Evolutionary conservation across 495 filamentous ascomycete species (phyloP).

Genomic region (Talaromyces thailandensis): DNA sequence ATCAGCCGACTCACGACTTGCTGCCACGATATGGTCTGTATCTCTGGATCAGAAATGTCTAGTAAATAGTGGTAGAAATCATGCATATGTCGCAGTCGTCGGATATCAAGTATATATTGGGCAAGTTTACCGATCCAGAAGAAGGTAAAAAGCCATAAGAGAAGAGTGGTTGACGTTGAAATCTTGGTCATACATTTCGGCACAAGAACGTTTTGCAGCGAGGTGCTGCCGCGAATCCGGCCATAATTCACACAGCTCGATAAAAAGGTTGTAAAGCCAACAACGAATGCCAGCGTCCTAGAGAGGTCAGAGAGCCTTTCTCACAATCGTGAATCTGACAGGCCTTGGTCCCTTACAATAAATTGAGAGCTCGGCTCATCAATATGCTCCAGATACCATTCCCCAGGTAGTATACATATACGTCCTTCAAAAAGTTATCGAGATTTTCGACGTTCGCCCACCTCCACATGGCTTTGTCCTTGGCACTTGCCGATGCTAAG

Average conservation of each 20-base stretch:
- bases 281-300: constrained; percentile 68
- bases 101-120: constrained; percentile 65
- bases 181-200: constrained; percentile 80
- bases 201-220: constrained; percentile 66
- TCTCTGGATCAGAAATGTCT: constrained; percentile 79
- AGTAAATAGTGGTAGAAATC: constrained; percentile 85
- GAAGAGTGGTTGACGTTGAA: constrained; percentile 67
- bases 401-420: constrained; percentile 82
- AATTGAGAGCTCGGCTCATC: constrained; percentile 56
- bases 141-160: constrained; percentile 80
- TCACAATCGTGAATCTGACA: constrained; percentile 7
- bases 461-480: constrained; percentile 84
- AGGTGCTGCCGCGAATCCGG: constrained; percentile 64
- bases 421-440: constrained; percentile 82
- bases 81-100: constrained; percentile 66
- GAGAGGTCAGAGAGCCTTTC: constrained; percentile 5
- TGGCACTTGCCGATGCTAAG: constrained; percentile 51
- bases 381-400: constrained; percentile 87
- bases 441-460: constrained; percentile 92
- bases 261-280: constrained; percentile 76
- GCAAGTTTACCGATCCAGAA: constrained; percentile 78
- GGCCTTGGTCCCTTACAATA: constrained; percentile 52
- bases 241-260: constrained; percentile 80
- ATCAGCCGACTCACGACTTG: constrained; percentile 86
- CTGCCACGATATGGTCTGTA: constrained; percentile 96